Evolutionary conservation across 495 filamentous ascomycete species (phyloP).

Genomic region (Bacidia rubella): DNA sequence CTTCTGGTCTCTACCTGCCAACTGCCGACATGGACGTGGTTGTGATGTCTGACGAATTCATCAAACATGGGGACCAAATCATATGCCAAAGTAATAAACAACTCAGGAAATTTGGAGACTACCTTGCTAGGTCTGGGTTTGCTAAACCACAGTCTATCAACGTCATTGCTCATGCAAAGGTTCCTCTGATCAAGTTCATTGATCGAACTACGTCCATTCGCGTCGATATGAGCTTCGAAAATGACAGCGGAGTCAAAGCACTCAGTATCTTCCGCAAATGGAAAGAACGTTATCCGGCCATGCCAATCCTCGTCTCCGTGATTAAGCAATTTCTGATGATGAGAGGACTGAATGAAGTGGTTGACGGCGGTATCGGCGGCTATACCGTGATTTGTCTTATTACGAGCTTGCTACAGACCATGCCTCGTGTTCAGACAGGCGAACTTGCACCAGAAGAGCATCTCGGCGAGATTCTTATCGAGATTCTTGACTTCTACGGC

Average conservation of each 20-base stretch:
- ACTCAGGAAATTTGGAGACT: constrained; percentile 34
- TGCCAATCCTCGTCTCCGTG: constrained; percentile 69
- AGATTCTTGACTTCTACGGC: constrained; percentile 83
- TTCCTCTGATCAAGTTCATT: constrained; percentile 85
- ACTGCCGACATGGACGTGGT: constrained; percentile 90
- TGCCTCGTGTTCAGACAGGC: constrained; percentile 49
- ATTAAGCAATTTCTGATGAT: constrained; percentile 89
- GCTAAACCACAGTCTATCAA: constrained; percentile 40
- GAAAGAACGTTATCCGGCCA: constrained; percentile 62
- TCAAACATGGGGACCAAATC: constrained; percentile 26
- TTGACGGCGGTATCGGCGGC: constrained; percentile 81
- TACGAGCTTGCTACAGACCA: constrained; percentile 67
- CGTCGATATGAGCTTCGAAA: constrained; percentile 92
- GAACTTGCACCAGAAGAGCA: constrained; percentile 45
- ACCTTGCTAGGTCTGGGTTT: constrained; percentile 36
- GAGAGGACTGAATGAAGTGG: constrained; percentile 79
- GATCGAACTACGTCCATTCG: constrained; percentile 59
- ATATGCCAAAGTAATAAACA: constrained; percentile 33
- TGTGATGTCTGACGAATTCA: constrained; percentile 54
- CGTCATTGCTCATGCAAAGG: constrained; percentile 60
- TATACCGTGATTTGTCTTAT: constrained; percentile 90
- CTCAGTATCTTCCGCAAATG: constrained; percentile 66
- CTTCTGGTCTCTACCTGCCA: constrained; percentile 78
- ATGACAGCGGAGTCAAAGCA: constrained; percentile 61
- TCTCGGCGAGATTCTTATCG: constrained; percentile 64